Evolutionary conservation across 768 basidiomycete genomes (phyloP).

Genomic region (Erythrobasidium yunnanense): DNA sequence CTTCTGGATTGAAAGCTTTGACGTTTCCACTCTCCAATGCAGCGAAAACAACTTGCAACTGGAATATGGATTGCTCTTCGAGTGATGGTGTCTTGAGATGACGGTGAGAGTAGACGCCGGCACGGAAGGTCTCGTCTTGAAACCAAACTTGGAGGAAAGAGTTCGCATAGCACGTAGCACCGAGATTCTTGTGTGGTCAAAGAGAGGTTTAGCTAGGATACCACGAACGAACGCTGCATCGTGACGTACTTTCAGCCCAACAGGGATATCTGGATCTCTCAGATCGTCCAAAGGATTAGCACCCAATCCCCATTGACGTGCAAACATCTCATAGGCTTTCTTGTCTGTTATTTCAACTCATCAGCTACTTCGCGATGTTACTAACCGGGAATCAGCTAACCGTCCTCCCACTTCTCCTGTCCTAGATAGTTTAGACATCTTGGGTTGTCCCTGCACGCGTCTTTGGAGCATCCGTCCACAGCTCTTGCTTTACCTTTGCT

Average conservation of each 20-base stretch:
- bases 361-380: too few relatives aligned
- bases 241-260: slow-evolving; percentile 11
- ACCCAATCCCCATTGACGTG: slow-evolving; percentile 8
- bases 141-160: slow-evolving; percentile 94
- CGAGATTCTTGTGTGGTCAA: slow-evolving; percentile 64
- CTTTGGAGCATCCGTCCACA: slow-evolving; percentile 5
- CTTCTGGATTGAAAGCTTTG: slow-evolving; percentile 67
- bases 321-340: slow-evolving; percentile 1
- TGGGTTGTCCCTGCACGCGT: slow-evolving; percentile 60
- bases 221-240: background rate
- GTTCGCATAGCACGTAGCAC: slow-evolving; percentile 94
- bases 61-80: slow-evolving; percentile 46
- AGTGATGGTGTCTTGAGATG: slow-evolving; percentile 50
- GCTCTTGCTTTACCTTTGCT: background rate
- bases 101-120: slow-evolving; percentile 68
- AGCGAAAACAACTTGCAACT: slow-evolving; percentile 52
- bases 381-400: background rate
- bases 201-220: background rate
- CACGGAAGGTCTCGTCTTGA: slow-evolving; percentile 67
- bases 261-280: background rate
- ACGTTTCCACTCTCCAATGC: slow-evolving; percentile 65
- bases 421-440: slow-evolving; percentile 80
- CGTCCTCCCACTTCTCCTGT: slow-evolving; percentile 63
- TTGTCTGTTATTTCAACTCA: too few relatives aligned
- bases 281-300: slow-evolving; percentile 8